phyloP scores from a whole-genome alignment of 208 protist genomes.

The Acanthamoeba lenticulata region DNA sequence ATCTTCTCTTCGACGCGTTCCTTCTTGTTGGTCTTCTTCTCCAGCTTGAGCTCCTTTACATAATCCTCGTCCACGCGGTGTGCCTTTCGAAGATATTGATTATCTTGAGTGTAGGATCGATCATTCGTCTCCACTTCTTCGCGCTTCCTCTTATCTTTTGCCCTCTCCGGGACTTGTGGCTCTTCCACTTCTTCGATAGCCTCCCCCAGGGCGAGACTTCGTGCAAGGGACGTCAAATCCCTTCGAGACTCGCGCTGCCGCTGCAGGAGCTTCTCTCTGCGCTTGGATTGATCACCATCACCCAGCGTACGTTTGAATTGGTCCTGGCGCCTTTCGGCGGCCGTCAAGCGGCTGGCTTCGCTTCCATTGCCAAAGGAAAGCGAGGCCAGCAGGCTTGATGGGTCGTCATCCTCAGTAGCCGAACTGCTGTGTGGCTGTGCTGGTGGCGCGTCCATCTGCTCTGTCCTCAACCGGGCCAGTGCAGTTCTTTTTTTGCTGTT shows the following conservation, averaged over 20 bases:
- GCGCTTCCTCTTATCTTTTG: not conserved
- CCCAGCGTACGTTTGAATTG: slow-evolving; percentile 6
- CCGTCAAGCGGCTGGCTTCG: not conserved
- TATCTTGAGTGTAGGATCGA: not conserved
- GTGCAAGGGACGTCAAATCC: not conserved
- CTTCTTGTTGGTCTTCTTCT: slow-evolving; percentile 1
- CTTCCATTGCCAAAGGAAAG: not conserved
- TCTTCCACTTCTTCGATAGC: not conserved
- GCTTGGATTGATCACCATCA: slow-evolving; percentile 30
- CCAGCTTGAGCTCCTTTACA: not conserved
- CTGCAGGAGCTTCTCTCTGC: not conserved
- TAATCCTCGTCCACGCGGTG: slow-evolving; percentile 9
- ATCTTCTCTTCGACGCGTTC: not conserved
- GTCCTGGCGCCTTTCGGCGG: not conserved
- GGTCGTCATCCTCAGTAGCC: not conserved
- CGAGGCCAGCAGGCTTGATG: not conserved
- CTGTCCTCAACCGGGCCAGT: no score
- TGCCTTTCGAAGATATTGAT: not conserved
- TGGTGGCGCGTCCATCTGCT: not conserved
- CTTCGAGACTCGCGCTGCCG: slow-evolving; percentile 19
- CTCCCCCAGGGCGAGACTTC: slow-evolving; percentile 24
- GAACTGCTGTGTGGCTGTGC: not conserved
- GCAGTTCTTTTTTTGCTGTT: no score
- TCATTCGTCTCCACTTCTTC: not conserved
- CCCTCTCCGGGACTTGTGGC: not conserved